A percentile compares a stretch with the other conserved stretches of the same genome.
phyloP scores from a whole-genome alignment of 805 yeast species.

The Ogataea haglerorum region DNA sequence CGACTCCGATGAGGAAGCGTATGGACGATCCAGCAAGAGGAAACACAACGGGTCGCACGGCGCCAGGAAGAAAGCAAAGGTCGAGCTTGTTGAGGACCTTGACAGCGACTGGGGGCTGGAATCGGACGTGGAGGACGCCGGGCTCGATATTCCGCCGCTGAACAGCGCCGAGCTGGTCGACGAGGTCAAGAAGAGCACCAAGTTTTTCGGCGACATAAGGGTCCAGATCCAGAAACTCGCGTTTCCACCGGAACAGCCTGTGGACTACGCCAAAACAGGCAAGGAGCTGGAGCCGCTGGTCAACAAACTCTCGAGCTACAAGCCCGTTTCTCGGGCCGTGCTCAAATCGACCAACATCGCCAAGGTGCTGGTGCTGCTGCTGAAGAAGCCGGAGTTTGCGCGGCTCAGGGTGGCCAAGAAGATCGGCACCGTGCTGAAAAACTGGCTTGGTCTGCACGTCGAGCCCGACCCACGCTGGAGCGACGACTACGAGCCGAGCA shows the following conservation, averaged over 20 bases:
- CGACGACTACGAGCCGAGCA: slow-evolving; percentile 25
- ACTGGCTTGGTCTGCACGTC: slow-evolving; percentile 29
- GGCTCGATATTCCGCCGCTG: slow-evolving; percentile 17
- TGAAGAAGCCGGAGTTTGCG: slow-evolving; percentile 37
- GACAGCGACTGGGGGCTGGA: slow-evolving; percentile 31
- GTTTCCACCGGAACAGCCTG: slow-evolving; percentile 17
- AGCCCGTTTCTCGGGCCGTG: slow-evolving; percentile 29
- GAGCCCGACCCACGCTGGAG: slow-evolving; percentile 29
- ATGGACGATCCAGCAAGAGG: background rate
- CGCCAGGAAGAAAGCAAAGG: slow-evolving; percentile 1
- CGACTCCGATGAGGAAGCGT: slow-evolving; percentile 2
- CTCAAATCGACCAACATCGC: slow-evolving; percentile 31
- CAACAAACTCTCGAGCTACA: slow-evolving; percentile 20
- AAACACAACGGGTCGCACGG: background rate
- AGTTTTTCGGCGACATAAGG: slow-evolving; percentile 24
- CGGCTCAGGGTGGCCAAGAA: slow-evolving; percentile 17
- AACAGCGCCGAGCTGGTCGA: slow-evolving; percentile 20
- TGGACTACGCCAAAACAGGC: slow-evolving; percentile 21
- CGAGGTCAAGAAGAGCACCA: slow-evolving; percentile 21
- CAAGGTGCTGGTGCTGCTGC: slow-evolving; percentile 31
- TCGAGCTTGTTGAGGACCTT: slow-evolving; percentile 3
- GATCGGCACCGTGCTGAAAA: slow-evolving; percentile 20
- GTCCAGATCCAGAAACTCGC: slow-evolving; percentile 24
- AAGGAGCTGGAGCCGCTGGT: slow-evolving; percentile 24
- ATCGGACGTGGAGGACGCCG: slow-evolving; percentile 19